Conservation (phyloP, 2,329 filamentous ascomycete genomes). For the Emergomyces orientalis region DNA sequence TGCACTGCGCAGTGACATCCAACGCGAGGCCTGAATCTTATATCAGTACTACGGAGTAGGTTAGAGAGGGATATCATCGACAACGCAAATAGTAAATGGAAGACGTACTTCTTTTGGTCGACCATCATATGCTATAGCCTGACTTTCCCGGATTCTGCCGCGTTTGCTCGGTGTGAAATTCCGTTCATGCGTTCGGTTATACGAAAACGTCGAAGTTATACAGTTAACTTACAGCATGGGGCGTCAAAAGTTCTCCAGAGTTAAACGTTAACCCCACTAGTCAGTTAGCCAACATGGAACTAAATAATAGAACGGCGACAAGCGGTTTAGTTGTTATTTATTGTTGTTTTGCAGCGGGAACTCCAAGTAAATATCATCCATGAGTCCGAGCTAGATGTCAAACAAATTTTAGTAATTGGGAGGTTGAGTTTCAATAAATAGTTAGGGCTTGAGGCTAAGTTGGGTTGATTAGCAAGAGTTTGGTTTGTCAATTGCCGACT, state of each 20-base stretch:
- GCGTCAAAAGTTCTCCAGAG: too few species aligned
- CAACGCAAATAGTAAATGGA: neutral
- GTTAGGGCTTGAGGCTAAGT: neutral
- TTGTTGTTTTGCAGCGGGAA: neutral
- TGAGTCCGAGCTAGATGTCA: too few species aligned
- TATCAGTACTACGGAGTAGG: too few species aligned
- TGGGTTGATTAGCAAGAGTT: too few species aligned
- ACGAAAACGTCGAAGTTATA: neutral
- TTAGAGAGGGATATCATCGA: neutral
- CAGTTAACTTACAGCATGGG: too few species aligned
- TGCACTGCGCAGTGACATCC: neutral
- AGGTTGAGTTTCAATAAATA: too few species aligned
- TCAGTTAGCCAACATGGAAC: too few species aligned
- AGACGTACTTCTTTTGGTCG: neutral
- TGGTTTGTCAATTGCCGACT: too few species aligned
- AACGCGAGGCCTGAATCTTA: neutral
- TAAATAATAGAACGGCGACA: neutral
- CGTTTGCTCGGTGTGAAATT: neutral
- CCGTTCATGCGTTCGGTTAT: neutral
- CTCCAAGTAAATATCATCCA: neutral
- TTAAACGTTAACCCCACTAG: neutral
- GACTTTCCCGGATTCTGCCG: neutral
- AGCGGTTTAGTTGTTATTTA: neutral
- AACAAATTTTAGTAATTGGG: too few species aligned
- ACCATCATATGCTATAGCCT: neutral